A percentile compares a stretch with the other conserved stretches of the same genome.
These are phyloP conservation scores for Ustilago loliicola DNA, from an alignment of 1,284 basidiomycete species.

Conservation along the genomic window DNA sequence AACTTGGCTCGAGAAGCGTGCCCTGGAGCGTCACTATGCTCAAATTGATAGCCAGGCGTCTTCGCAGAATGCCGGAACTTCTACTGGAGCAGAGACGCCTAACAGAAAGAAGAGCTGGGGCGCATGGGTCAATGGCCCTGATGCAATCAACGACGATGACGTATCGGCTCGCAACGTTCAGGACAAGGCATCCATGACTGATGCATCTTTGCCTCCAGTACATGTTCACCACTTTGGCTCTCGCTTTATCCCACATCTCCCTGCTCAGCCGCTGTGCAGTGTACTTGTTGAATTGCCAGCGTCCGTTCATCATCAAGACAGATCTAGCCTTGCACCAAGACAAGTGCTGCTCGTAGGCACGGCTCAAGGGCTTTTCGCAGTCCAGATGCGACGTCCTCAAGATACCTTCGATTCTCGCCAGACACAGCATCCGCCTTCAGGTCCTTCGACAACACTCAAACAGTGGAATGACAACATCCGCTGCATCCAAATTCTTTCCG, in stretches of 20 bases:
- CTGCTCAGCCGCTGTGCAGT: conserved; percentile 55
- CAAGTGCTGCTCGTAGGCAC: conserved; percentile 48
- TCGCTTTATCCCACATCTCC: conserved; percentile 57
- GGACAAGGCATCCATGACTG: neutral
- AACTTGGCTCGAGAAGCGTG: conserved; percentile 55
- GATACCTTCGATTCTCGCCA: neutral
- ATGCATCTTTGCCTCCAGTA: conserved; percentile 31
- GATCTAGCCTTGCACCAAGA: neutral
- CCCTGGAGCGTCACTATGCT: conserved; percentile 53
- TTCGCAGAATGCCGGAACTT: neutral
- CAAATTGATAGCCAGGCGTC: conserved; percentile 25
- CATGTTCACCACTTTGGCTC: conserved; percentile 53
- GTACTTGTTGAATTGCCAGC: conserved; percentile 44
- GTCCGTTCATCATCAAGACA: neutral
- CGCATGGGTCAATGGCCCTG: conserved; percentile 44
- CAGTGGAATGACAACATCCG: conserved; percentile 51
- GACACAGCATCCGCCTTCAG: neutral
- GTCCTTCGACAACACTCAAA: neutral
- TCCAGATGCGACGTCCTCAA: conserved; percentile 24
- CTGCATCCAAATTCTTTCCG: conserved; percentile 53
- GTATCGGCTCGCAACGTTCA: neutral
- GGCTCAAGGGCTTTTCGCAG: conserved; percentile 47
- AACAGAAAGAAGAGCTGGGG: conserved; percentile 55
- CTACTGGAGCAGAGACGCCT: neutral
- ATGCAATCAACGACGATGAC: conserved; percentile 43